phyloP scores from a whole-genome alignment of 2,329 filamentous ascomycete species.

The Mycocentrospora acerina region DNA sequence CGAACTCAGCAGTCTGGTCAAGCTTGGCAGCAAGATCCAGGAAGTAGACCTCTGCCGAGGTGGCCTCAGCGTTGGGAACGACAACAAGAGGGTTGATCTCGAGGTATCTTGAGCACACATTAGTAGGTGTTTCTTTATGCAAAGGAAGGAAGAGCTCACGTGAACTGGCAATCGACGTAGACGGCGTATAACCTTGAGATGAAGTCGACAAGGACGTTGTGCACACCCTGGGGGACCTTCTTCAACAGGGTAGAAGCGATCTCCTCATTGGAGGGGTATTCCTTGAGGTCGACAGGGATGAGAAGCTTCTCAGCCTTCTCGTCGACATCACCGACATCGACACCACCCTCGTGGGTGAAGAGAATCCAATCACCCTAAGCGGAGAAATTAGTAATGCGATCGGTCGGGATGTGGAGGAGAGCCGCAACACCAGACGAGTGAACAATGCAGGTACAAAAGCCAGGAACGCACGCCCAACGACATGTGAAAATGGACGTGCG shows the following conservation, averaged over 20 bases:
- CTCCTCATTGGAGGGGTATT: slow-evolving; percentile 95
- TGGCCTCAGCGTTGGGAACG: slow-evolving; percentile 89
- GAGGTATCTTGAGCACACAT: slow-evolving; percentile 64
- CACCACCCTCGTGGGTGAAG: slow-evolving; percentile 99
- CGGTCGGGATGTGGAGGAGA: slow-evolving; percentile 12
- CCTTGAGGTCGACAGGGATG: slow-evolving; percentile 89
- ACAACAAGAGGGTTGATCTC: slow-evolving; percentile 99
- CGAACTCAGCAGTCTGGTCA: slow-evolving; percentile 98
- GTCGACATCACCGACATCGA: slow-evolving; percentile 98
- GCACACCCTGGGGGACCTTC: slow-evolving; percentile 91
- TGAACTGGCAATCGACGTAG: slow-evolving; percentile 99
- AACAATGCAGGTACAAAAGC: slow-evolving; percentile 16
- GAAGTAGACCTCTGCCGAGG: slow-evolving; percentile 95
- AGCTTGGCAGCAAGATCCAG: slow-evolving; percentile 98
- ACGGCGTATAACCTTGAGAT: slow-evolving; percentile 97
- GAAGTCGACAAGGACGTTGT: slow-evolving; percentile 99
- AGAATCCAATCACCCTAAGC: slow-evolving; percentile 96
- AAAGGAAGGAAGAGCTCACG: slow-evolving; percentile 45
- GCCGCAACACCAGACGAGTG: slow-evolving; percentile 36
- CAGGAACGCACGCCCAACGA: slow-evolving; percentile 17
- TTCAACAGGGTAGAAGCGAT: slow-evolving; percentile 82
- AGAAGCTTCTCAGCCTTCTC: slow-evolving; percentile 98
- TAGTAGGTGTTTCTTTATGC: slow-evolving; percentile 11
- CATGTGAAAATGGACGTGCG: slow-evolving; percentile 40
- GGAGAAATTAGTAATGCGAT: slow-evolving; percentile 35